phyloP scores from a whole-genome alignment of 345 rosid species.

The Carallia pectinifolia region DNA sequence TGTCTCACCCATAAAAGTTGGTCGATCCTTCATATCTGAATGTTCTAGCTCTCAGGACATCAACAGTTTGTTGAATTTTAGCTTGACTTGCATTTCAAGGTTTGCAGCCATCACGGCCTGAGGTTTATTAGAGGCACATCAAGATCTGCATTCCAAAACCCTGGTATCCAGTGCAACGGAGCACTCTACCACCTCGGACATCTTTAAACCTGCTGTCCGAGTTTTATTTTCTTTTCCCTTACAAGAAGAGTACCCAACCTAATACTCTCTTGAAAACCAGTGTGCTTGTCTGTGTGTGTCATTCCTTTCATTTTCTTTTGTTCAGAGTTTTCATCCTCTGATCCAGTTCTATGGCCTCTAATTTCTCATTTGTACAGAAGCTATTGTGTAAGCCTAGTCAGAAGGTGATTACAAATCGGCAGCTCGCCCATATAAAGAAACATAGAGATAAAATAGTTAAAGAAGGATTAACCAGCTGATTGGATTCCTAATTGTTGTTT shows the following conservation, averaged over 20 bases:
- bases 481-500: conserved; percentile 37
- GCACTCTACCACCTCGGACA: conserved; percentile 67
- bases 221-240: conserved; percentile 20
- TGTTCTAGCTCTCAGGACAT: conserved; percentile 24
- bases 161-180: conserved; percentile 58
- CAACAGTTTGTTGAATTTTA: conserved; percentile 23
- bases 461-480: conserved; percentile 57
- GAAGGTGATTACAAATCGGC: conserved; percentile 61
- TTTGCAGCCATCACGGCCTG: conserved; percentile 79
- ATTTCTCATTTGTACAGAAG: conserved; percentile 61
- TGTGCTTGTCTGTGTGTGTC: conserved; percentile 45
- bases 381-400: conserved; percentile 34
- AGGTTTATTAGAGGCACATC: conserved; percentile 65
- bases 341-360: conserved; percentile 40
- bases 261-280: conserved; percentile 35
- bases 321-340: conserved; percentile 30
- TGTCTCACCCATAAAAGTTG: conserved; percentile 27
- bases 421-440: conserved; percentile 44
- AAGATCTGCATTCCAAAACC: conserved; percentile 60
- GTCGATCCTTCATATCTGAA: conserved; percentile 19
- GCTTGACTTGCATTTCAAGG: conserved; percentile 34
- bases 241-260: conserved; percentile 25
- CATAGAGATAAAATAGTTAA: conserved; percentile 13
- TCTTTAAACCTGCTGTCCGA: conserved; percentile 43
- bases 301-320: conserved; percentile 48